Percentiles rank a stretch among this genome's conserved stretches.
Evolutionary conservation across 352 stramenopile species (phyloP).

Genomic region (Globisporangium cylindrosporum): DNA sequence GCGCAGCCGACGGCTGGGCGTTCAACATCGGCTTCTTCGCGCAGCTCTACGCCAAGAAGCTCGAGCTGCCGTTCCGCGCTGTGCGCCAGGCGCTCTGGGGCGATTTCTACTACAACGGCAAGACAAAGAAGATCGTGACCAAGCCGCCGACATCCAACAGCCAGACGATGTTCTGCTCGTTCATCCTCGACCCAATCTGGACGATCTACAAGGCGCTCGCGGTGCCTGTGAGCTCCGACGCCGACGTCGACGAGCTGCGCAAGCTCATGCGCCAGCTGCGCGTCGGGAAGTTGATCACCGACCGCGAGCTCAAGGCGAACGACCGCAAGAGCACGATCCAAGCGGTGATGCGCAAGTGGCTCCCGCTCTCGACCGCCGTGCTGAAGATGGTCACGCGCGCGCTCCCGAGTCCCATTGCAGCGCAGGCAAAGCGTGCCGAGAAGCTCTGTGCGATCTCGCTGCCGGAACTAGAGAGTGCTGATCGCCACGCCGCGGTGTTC

Average conservation of each 20-base stretch:
- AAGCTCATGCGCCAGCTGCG: slow-evolving; percentile 69
- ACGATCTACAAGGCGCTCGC: slow-evolving; percentile 73
- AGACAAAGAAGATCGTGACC: slow-evolving; percentile 88
- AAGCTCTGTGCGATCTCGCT: slow-evolving; percentile 60
- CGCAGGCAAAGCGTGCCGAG: slow-evolving; percentile 67
- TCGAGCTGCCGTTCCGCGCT: slow-evolving; percentile 55
- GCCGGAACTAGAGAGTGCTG: slow-evolving; percentile 25
- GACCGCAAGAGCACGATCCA: slow-evolving; percentile 64
- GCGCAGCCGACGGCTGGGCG: slow-evolving; percentile 90
- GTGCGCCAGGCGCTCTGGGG: slow-evolving; percentile 89
- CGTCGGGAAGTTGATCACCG: slow-evolving; percentile 60
- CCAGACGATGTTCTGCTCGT: slow-evolving; percentile 91
- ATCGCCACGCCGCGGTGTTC: slow-evolving; percentile 40
- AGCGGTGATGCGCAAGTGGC: slow-evolving; percentile 86
- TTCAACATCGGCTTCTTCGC: slow-evolving; percentile 88
- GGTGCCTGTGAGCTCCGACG: slow-evolving; percentile 41
- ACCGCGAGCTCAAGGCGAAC: slow-evolving; percentile 68
- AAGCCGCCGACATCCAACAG: slow-evolving; percentile 69
- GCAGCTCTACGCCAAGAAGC: slow-evolving; percentile 65
- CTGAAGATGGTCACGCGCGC: slow-evolving; percentile 89
- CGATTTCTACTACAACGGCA: slow-evolving; percentile 89
- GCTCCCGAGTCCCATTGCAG: slow-evolving; percentile 70
- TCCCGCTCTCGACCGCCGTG: slow-evolving; percentile 83
- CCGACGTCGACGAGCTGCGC: slow-evolving; percentile 47
- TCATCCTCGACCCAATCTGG: slow-evolving; percentile 91